Conservation (phyloP, 208 protist genomes). For the Trypanosoma conorhini region DNA sequence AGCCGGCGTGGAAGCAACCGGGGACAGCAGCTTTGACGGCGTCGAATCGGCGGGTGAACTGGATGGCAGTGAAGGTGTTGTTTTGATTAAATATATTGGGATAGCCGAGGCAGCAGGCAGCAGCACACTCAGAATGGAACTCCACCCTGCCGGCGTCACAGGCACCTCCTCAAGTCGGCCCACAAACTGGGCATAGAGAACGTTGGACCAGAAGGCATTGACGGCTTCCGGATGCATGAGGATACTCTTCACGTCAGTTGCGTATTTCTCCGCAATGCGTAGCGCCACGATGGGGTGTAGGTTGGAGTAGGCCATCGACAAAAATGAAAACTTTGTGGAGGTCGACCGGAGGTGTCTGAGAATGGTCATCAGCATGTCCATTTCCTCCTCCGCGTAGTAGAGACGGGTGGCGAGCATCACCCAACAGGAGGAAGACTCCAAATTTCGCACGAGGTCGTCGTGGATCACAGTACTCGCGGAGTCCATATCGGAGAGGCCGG, state of each 20-base stretch:
- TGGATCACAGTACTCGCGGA: background rate
- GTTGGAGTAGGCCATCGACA: constrained; percentile 70
- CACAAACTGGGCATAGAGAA: constrained; percentile 74
- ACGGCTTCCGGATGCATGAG: constrained; percentile 44
- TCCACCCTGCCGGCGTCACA: constrained; percentile 56
- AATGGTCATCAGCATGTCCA: constrained; percentile 47
- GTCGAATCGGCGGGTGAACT: background rate
- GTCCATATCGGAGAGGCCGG: background rate
- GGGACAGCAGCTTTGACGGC: background rate
- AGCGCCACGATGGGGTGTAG: constrained; percentile 73
- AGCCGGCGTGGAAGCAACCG: background rate
- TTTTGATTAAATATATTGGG: constrained; percentile 67
- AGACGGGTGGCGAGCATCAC: constrained; percentile 54
- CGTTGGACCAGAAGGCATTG: constrained; percentile 82
- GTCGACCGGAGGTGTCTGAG: constrained; percentile 44
- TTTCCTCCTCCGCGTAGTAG: constrained; percentile 71
- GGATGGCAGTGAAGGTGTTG: constrained; percentile 7
- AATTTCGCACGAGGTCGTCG: constrained; percentile 4
- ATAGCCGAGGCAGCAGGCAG: constrained; percentile 68
- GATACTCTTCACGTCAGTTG: constrained; percentile 43
- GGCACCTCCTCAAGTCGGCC: constrained; percentile 49
- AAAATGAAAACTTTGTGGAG: constrained; percentile 40
- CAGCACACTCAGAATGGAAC: constrained; percentile 55
- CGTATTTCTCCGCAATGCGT: constrained; percentile 55
- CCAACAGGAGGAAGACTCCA: constrained; percentile 26